These are phyloP conservation scores for Phytophthora idaei DNA, from an alignment of 352 stramenopile genomes.

Conservation along the genomic window DNA sequence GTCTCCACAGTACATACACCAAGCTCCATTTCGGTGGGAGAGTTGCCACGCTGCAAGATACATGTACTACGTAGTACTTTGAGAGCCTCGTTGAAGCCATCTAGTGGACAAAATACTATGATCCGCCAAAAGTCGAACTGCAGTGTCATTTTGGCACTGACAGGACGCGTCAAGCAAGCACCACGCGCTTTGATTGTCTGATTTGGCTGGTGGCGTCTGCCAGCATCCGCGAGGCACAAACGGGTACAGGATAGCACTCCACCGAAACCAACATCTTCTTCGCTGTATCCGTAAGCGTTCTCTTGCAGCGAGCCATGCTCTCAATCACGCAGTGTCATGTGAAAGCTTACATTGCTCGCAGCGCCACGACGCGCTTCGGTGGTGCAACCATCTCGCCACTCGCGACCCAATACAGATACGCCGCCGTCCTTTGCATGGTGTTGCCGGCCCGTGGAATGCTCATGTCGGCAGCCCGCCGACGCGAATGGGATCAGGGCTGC, in stretches of 20 bases:
- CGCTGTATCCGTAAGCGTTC: neutral
- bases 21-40: neutral
- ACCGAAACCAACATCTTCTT: neutral
- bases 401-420: neutral
- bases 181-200: neutral
- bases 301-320: neutral
- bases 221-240: neutral
- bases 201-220: conserved; percentile 1
- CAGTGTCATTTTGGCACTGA: neutral
- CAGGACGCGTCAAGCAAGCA: neutral
- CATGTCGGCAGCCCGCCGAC: no score
- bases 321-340: neutral
- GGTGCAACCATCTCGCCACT: neutral
- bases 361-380: no score
- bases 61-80: neutral
- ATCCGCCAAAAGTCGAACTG: conserved; percentile 6
- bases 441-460: no score
- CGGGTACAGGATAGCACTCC: neutral
- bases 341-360: neutral
- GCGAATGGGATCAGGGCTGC: no score
- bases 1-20: neutral
- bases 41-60: neutral
- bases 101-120: conserved; percentile 16
- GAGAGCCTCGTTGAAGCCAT: conserved; percentile 1
- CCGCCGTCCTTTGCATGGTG: no score